Evolutionary conservation across 176 grass and related monocot species (phyloP).

Genomic region (Tuctoria greenei): DNA sequence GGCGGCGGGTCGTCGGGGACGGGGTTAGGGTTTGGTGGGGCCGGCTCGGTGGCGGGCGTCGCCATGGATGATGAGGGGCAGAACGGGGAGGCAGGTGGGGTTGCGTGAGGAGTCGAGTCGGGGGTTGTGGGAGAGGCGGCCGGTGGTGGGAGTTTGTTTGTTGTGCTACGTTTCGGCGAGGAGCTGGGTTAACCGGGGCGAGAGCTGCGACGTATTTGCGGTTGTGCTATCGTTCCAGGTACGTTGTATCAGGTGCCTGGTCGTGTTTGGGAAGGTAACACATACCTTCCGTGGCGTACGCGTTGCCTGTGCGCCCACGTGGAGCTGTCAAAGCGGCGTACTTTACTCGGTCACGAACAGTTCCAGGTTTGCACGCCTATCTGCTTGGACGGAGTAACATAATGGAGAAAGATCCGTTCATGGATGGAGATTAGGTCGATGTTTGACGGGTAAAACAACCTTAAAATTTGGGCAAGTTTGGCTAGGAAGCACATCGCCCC

Average conservation of each 20-base stretch:
- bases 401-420: no score
- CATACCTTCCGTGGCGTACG: slow-evolving; percentile 44
- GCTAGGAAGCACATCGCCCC: neutral
- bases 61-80: slow-evolving; percentile 35
- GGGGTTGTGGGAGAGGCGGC: neutral
- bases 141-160: neutral
- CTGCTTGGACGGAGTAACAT: neutral
- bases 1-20: slow-evolving; percentile 15
- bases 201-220: neutral
- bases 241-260: neutral
- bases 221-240: neutral
- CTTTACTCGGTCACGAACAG: neutral
- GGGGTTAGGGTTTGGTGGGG: slow-evolving; percentile 47
- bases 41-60: slow-evolving; percentile 16
- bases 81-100: slow-evolving; percentile 4
- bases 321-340: neutral
- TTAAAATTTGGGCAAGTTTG: neutral
- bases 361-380: neutral
- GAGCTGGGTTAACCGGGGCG: neutral
- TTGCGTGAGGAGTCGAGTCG: neutral
- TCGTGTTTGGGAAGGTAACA: slow-evolving; percentile 35
- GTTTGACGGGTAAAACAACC: neutral
- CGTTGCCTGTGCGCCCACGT: neutral
- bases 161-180: neutral
- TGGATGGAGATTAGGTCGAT: neutral